phyloP scores from a whole-genome alignment of 352 stramenopile species.

The Pythium sp. region DNA sequence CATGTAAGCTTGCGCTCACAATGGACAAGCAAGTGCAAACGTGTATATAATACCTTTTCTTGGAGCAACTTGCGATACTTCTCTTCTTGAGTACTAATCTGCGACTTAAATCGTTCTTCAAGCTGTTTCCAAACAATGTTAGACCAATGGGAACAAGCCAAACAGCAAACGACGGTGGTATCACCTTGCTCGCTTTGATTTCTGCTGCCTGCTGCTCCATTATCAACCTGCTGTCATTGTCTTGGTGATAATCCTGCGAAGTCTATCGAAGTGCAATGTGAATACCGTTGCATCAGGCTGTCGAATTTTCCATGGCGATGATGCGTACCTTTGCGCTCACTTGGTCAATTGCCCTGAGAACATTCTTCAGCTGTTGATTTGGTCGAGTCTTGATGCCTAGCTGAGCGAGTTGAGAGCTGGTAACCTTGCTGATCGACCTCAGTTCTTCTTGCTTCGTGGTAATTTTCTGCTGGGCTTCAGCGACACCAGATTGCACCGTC shows the following conservation, averaged over 20 bases:
- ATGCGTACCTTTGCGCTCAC: background rate
- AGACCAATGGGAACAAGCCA: background rate
- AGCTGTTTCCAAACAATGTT: background rate
- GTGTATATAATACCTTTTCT: constrained; percentile 4
- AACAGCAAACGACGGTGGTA: background rate
- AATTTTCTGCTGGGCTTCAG: background rate
- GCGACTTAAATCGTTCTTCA: background rate
- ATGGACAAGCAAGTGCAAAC: background rate
- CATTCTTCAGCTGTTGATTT: background rate
- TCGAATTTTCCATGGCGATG: background rate
- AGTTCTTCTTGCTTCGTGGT: constrained; percentile 8
- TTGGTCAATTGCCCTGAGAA: constrained; percentile 3
- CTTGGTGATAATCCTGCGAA: background rate
- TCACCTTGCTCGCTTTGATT: background rate
- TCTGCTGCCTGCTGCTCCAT: background rate
- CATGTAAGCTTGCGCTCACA: background rate
- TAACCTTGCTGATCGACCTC: background rate
- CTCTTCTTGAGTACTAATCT: background rate
- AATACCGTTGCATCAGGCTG: background rate
- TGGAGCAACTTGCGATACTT: constrained; percentile 7
- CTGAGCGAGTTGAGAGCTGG: background rate
- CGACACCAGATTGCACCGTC: background rate
- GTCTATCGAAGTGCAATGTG: background rate
- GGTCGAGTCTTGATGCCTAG: constrained; percentile 1
- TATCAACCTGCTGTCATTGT: background rate